Evolutionary conservation across 1,284 basidiomycete species (phyloP), one percentile per base, ranked within the genome.

Genomic region (Sporisorium graminicola): DNA sequence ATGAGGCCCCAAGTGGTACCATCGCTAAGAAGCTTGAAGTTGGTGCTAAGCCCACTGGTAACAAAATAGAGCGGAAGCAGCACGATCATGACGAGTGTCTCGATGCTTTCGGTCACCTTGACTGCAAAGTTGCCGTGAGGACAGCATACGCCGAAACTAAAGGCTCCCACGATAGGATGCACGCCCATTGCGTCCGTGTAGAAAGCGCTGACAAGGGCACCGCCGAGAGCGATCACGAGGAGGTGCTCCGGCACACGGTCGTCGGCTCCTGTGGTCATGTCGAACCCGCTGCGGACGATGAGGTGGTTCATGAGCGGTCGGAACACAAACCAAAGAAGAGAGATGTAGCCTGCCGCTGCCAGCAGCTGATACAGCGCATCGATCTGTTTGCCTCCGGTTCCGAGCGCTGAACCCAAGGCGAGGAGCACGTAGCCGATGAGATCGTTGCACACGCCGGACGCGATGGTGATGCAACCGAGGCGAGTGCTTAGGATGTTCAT

Each of bases 41-140:
- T 61, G 43, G 70, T 76, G 44, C 66, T 71, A 52, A 77, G 66
- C 26, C 74, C 78, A 35, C 58, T 61, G 49, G 72, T 66, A 55
- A 73, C 78, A 58, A 79, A 79, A 46, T 78, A 79, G 50, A 79
- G 71, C 20, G 78, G 78, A 7, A 79, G 63, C 16, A 79, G 53
- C 13, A 77, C 67, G 18, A 62, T 49, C 61, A 72, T 73, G 29
- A 74, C 68, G 37, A 75, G 66, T 24, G 73, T 66, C 44, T 79
- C 78, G 47, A 79, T 75, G 50, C 65, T 65, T 44, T 79, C 78
- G 14, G 78, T 79, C 37, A 79, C 63, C 33, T 58, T 64, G 64
- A 79, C 72, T 13, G 76, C 78, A 59, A 75, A 77, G 50, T 69
- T 65, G 37, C 72, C 71, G 29, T 79, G 78, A 4, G 78, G 78